Conservation (phyloP, 139 green algal species). For the Chlorella vulgaris region DNA sequence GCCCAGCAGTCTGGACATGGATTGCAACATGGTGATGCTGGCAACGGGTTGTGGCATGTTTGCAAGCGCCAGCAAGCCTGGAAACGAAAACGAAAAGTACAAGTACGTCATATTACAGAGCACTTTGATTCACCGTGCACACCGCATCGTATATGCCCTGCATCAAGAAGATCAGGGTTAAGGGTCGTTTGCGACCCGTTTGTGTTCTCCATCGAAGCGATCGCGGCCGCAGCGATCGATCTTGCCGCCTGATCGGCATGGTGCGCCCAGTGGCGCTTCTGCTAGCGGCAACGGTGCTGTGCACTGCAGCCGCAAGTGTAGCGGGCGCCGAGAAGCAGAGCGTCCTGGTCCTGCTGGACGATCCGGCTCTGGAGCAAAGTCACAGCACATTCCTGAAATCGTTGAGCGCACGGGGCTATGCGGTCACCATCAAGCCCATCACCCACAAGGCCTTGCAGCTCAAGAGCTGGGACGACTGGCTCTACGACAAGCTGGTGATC, state of each 20-base stretch:
- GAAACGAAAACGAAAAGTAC: too few species aligned
- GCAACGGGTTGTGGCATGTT: too few species aligned
- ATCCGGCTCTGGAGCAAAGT: constrained; percentile 25
- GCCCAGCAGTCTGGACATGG: too few species aligned
- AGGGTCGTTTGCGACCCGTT: too few species aligned
- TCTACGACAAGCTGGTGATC: constrained; percentile 86
- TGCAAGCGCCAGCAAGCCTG: too few species aligned
- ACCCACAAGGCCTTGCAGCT: constrained; percentile 67
- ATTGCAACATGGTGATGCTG: too few species aligned
- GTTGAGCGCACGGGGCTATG: constrained; percentile 40
- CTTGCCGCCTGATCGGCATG: constrained; percentile 10
- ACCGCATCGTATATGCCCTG: too few species aligned
- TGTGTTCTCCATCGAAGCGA: neutral
- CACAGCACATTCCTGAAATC: constrained; percentile 64
- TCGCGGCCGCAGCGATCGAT: neutral
- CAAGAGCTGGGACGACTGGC: constrained; percentile 75
- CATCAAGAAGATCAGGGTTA: neutral
- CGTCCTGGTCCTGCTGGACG: constrained; percentile 67
- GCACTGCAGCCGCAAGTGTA: neutral
- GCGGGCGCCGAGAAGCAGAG: neutral
- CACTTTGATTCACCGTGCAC: too few species aligned
- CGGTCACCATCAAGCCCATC: constrained; percentile 57
- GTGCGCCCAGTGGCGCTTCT: neutral
- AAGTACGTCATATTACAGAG: too few species aligned
- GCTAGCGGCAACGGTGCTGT: neutral